Evolutionary conservation across 2,329 filamentous ascomycete genomes (phyloP).

Genomic region (Nigrospora sphaerica): DNA sequence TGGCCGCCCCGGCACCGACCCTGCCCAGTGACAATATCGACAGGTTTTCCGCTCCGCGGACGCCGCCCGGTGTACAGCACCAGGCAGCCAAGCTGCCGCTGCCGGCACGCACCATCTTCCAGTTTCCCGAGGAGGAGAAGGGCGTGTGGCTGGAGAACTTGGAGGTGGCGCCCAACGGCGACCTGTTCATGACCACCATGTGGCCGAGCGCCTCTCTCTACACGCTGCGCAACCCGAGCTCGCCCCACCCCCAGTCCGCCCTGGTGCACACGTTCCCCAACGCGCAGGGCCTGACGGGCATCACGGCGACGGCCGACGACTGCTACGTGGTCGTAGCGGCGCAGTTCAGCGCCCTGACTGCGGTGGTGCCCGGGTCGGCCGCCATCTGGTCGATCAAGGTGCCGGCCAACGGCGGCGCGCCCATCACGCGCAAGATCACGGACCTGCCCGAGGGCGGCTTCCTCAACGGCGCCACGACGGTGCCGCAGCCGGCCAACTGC

Average conservation of each 20-base stretch:
- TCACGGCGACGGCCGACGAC: slow-evolving; percentile 19
- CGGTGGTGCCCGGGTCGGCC: slow-evolving; percentile 6
- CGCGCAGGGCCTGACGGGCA: slow-evolving; percentile 19
- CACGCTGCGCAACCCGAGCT: slow-evolving; percentile 18
- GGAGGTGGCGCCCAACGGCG: slow-evolving; percentile 21
- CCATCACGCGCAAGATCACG: slow-evolving; percentile 9
- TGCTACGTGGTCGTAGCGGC: slow-evolving; percentile 12
- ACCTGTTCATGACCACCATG: slow-evolving; percentile 22
- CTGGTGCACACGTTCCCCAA: slow-evolving; percentile 20
- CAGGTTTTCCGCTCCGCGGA: no score
- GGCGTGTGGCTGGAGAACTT: slow-evolving; percentile 25
- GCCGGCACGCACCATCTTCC: slow-evolving; percentile 11
- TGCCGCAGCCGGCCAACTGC: slow-evolving; percentile 6
- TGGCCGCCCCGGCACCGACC: no score
- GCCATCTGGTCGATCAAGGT: slow-evolving; percentile 13
- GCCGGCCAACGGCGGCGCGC: not conserved
- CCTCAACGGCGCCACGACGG: slow-evolving; percentile 16
- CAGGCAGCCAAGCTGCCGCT: slow-evolving; percentile 1
- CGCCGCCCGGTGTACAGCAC: no score
- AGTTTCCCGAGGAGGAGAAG: slow-evolving; percentile 8
- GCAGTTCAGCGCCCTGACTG: slow-evolving; percentile 3
- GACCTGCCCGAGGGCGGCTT: slow-evolving; percentile 8
- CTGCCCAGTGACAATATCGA: no score
- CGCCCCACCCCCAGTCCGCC: slow-evolving; percentile 9
- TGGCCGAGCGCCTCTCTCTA: slow-evolving; percentile 16